Conservation (phyloP, 2,329 filamentous ascomycete genomes). For the Colletotrichum gloeosporioides region DNA sequence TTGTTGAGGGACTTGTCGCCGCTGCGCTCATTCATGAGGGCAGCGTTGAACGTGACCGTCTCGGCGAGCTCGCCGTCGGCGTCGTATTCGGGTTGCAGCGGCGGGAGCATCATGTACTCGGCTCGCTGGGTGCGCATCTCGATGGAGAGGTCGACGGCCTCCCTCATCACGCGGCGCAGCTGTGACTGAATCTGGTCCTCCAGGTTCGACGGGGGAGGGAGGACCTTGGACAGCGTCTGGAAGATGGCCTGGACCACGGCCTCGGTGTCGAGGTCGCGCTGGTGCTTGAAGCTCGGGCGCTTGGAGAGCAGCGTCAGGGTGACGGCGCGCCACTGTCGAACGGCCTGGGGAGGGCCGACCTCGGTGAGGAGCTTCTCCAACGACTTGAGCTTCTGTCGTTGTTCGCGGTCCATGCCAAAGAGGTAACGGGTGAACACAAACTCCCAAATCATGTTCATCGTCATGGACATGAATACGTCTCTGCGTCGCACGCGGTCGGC, state of each 20-base stretch:
- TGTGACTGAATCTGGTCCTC: conserved; percentile 83
- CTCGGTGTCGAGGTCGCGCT: conserved; percentile 89
- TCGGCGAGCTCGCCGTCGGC: conserved; percentile 87
- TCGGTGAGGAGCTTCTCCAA: conserved; percentile 91
- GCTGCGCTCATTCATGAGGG: conserved; percentile 92
- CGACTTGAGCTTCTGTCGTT: conserved; percentile 95
- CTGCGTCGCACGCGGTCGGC: conserved; percentile 85
- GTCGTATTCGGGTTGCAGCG: conserved; percentile 93
- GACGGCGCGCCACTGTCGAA: conserved; percentile 95
- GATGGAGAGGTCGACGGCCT: conserved; percentile 88
- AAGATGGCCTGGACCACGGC: conserved; percentile 92
- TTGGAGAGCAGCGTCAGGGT: conserved; percentile 88
- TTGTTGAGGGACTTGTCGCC: conserved; percentile 67
- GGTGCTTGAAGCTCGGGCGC: conserved; percentile 78
- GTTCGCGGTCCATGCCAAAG: conserved; percentile 98
- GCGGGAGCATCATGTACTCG: conserved; percentile 98
- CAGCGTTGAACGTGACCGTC: conserved; percentile 89
- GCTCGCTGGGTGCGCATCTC: conserved; percentile 98
- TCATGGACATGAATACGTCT: conserved; percentile 97
- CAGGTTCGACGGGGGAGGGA: conserved; percentile 84
- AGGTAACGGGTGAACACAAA: conserved; percentile 98
- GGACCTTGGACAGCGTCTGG: conserved; percentile 79
- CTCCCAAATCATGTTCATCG: conserved; percentile 99
- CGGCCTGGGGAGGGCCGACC: conserved; percentile 85
- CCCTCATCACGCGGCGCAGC: conserved; percentile 83